Conservation (phyloP, 1,139 yeast species). For the Sugiyamaella pinicola region DNA sequence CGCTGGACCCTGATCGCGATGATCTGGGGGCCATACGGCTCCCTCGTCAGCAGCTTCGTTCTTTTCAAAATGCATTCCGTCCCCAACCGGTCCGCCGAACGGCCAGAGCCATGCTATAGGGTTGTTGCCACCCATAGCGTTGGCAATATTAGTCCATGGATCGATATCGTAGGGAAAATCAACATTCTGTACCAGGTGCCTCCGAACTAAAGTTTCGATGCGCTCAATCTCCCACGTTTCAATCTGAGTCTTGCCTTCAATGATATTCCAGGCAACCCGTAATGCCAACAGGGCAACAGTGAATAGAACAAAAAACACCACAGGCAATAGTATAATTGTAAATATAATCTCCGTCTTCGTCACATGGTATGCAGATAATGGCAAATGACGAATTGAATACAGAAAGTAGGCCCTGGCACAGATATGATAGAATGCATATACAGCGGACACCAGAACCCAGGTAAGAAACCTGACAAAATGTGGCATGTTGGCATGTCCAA, state of each 20-base stretch:
- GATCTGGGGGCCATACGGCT: slow-evolving; percentile 80
- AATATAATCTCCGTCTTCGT: slow-evolving; percentile 57
- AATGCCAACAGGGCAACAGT: slow-evolving; percentile 60
- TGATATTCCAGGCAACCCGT: slow-evolving; percentile 59
- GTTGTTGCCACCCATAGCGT: slow-evolving; percentile 44
- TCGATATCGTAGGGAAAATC: slow-evolving; percentile 80
- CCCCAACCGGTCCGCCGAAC: slow-evolving; percentile 60
- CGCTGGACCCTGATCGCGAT: slow-evolving; percentile 52
- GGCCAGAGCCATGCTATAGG: slow-evolving; percentile 62
- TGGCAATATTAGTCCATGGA: slow-evolving; percentile 53
- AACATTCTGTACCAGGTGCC: slow-evolving; percentile 36
- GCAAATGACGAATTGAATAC: slow-evolving; percentile 58
- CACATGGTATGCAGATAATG: slow-evolving; percentile 44
- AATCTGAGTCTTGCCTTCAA: slow-evolving; percentile 84
- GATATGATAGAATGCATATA: slow-evolving; percentile 52
- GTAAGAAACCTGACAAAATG: slow-evolving; percentile 77
- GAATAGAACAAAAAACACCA: slow-evolving; percentile 59
- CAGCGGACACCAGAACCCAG: slow-evolving; percentile 65
- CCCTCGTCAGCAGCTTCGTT: slow-evolving; percentile 60
- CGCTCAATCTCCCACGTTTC: slow-evolving; percentile 93
- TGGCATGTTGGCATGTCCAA: slow-evolving; percentile 76
- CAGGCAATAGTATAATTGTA: slow-evolving; percentile 57
- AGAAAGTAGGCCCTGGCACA: slow-evolving; percentile 48
- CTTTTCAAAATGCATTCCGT: slow-evolving; percentile 55
- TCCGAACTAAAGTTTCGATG: slow-evolving; percentile 63